phyloP scores from a whole-genome alignment of 176 grass and related monocot species.

The Microstegium vimineum region DNA sequence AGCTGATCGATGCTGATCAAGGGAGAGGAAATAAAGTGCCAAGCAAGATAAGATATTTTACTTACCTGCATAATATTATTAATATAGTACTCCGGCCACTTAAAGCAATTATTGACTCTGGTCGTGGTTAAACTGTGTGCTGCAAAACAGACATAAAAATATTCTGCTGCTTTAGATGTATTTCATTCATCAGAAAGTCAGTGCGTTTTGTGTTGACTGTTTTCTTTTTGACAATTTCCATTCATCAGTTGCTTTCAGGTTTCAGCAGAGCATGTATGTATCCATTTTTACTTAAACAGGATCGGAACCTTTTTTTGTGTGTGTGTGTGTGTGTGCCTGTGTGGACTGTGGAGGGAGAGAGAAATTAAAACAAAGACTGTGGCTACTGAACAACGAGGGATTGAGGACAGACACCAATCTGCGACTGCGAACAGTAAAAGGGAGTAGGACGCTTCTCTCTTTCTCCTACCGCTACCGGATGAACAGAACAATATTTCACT shows the following conservation, averaged over 20 bases:
- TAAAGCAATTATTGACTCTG: neutral
- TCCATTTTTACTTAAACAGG: neutral
- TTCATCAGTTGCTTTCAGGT: neutral
- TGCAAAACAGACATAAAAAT: neutral
- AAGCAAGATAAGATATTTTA: conserved; percentile 27
- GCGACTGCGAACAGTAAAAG: neutral
- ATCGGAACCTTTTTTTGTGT: no score
- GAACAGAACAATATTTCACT: neutral
- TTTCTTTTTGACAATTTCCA: neutral
- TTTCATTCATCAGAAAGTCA: neutral
- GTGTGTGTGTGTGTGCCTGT: no score
- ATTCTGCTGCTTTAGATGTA: no score
- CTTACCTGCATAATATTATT: conserved; percentile 7
- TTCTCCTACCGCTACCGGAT: neutral
- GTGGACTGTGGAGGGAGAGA: no score
- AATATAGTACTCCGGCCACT: no score
- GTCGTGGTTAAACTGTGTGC: neutral
- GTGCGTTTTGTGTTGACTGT: neutral
- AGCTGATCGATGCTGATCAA: neutral
- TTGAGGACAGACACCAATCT: conserved; percentile 7
- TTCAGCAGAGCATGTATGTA: neutral
- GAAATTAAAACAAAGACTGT: neutral
- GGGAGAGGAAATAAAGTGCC: neutral
- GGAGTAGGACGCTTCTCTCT: neutral
- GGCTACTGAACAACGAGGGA: neutral